Conservation (phyloP, 2,329 filamentous ascomycete genomes). For the Boeremia exigua region DNA sequence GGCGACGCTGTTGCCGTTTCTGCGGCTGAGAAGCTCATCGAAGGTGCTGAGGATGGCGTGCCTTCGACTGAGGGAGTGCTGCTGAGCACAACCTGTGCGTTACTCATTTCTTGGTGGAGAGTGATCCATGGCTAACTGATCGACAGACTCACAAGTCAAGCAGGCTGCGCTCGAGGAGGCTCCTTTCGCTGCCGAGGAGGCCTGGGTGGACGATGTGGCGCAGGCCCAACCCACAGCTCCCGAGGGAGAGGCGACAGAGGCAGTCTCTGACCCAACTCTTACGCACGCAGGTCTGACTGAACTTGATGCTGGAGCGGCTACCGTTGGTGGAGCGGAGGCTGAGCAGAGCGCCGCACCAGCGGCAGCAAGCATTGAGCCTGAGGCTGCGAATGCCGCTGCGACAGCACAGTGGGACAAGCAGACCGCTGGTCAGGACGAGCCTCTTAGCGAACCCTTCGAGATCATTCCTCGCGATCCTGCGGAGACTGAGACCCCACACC, state of each 20-base stretch:
- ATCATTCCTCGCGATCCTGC: conserved; percentile 74
- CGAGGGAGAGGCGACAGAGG: conserved; percentile 44
- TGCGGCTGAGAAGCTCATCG: conserved; percentile 77
- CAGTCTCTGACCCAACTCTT: conserved; percentile 68
- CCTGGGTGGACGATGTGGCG: conserved; percentile 56
- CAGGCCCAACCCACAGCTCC: conserved; percentile 51
- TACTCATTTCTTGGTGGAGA: not conserved
- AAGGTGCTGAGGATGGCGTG: conserved; percentile 72
- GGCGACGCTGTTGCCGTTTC: conserved; percentile 77
- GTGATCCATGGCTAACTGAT: conserved; percentile 17
- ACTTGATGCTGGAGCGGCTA: conserved; percentile 55
- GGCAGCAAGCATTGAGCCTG: conserved; percentile 49
- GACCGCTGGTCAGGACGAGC: conserved; percentile 54
- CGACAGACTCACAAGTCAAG: conserved; percentile 65
- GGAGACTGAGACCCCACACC: conserved; percentile 73
- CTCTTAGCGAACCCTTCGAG: conserved; percentile 73
- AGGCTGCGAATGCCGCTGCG: conserved; percentile 60
- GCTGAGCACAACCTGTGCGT: conserved; percentile 75
- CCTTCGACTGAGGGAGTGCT: conserved; percentile 68
- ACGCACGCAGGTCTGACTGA: conserved; percentile 72
- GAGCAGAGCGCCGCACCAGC: conserved; percentile 41
- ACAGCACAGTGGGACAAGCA: conserved; percentile 71
- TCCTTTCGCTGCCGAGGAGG: conserved; percentile 62
- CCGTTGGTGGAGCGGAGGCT: conserved; percentile 40
- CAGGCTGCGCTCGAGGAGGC: conserved; percentile 54